These are phyloP conservation scores for Mariannaea elegans DNA, from an alignment of 2,329 filamentous ascomycete genomes.

Conservation along the genomic window DNA sequence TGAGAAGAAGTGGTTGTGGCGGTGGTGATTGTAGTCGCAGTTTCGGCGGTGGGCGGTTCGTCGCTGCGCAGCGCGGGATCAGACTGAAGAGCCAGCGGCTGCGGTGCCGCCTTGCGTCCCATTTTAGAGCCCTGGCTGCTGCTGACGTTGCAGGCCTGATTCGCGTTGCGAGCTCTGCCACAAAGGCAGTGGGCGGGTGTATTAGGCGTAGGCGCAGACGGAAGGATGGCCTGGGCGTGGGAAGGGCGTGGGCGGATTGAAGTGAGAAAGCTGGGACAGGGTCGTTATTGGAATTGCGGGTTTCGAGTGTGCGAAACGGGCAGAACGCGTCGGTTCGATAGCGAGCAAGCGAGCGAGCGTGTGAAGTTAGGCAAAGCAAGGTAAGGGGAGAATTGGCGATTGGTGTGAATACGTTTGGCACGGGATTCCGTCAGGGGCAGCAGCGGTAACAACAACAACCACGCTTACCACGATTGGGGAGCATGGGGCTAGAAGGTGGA, in stretches of 20 bases:
- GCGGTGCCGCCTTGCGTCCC: slow-evolving; percentile 67
- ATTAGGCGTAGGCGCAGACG: not conserved
- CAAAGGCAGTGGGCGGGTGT: slow-evolving; percentile 27
- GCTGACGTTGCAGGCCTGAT: slow-evolving; percentile 37
- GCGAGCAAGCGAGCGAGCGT: slow-evolving; percentile 9
- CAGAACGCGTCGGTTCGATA: not conserved
- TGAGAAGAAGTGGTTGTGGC: slow-evolving; percentile 29
- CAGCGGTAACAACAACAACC: slow-evolving; percentile 13
- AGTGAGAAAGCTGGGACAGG: slow-evolving; percentile 16
- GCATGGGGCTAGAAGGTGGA: slow-evolving; percentile 13
- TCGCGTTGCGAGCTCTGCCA: slow-evolving; percentile 32
- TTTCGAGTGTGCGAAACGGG: slow-evolving; percentile 16
- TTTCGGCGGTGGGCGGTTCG: slow-evolving; percentile 44
- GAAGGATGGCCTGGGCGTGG: slow-evolving; percentile 30
- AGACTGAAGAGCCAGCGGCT: slow-evolving; percentile 63
- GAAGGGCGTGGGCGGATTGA: slow-evolving; percentile 28
- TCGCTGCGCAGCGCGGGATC: slow-evolving; percentile 47
- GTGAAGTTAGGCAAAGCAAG: slow-evolving; percentile 8
- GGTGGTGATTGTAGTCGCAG: slow-evolving; percentile 29
- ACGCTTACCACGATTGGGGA: slow-evolving; percentile 10
- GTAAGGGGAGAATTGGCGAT: slow-evolving; percentile 30
- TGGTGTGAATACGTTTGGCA: slow-evolving; percentile 28
- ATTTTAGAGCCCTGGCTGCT: slow-evolving; percentile 48
- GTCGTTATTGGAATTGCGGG: slow-evolving; percentile 20
- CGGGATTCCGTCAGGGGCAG: slow-evolving; percentile 26